Evolutionary conservation across 73 alveolate genomes (phyloP).

Genomic region (Tetrahymena elliotti): DNA sequence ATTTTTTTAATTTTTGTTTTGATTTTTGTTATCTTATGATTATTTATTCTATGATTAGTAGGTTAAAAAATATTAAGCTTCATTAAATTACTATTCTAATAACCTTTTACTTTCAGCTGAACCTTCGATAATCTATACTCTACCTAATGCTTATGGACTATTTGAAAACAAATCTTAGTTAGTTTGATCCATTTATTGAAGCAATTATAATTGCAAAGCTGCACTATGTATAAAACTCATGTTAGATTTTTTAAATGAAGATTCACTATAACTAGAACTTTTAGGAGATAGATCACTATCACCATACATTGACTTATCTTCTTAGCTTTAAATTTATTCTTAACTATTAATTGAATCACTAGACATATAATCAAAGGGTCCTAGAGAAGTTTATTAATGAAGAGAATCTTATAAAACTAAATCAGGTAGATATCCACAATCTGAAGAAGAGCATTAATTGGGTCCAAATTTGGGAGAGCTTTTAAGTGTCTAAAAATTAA

Average conservation of each 20-base stretch:
- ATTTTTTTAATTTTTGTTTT: background rate
- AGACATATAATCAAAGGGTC: background rate
- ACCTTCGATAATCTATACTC: background rate
- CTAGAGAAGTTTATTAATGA: background rate
- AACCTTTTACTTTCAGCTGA: background rate
- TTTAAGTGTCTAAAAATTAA: background rate
- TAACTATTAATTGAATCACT: background rate
- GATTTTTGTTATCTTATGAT: background rate
- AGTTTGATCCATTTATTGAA: background rate
- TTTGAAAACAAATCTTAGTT: background rate
- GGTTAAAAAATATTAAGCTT: background rate
- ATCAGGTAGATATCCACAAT: background rate
- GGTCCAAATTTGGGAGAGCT: background rate
- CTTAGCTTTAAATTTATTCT: background rate
- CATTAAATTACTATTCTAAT: background rate
- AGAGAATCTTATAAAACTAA: background rate
- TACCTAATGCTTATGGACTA: background rate
- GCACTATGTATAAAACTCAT: background rate
- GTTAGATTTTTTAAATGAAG: background rate
- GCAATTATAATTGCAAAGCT: background rate
- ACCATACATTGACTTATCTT: background rate
- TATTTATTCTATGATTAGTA: background rate
- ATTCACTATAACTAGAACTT: background rate
- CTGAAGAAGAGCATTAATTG: background rate
- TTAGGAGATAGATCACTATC: background rate